phyloP scores from a whole-genome alignment of 176 grass and related monocot genomes.

The Bothriochloa decipiens region DNA sequence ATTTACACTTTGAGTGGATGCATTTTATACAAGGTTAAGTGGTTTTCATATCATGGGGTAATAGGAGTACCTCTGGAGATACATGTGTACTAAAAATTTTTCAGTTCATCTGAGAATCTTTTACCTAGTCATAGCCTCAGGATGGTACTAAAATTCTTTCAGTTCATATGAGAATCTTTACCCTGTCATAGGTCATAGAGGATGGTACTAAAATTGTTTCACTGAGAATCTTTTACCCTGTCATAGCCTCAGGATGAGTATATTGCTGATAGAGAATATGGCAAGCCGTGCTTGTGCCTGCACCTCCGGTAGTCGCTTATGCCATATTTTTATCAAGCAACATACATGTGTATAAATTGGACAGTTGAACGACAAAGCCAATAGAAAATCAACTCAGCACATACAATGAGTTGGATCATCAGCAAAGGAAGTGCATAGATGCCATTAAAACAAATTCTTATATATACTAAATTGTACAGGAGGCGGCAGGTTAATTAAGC shows the following conservation, averaged over 20 bases:
- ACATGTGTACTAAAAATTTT: neutral
- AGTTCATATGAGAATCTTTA: neutral
- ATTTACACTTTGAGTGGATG: neutral
- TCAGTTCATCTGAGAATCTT: neutral
- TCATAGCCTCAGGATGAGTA: neutral
- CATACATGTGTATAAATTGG: neutral
- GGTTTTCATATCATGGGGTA: neutral
- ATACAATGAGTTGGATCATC: neutral
- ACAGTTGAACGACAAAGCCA: neutral
- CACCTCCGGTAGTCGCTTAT: neutral
- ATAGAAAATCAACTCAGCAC: neutral
- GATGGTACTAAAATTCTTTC: neutral
- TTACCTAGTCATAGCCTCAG: too few species aligned
- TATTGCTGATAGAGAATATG: too few species aligned
- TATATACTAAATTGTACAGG: conserved; percentile 44
- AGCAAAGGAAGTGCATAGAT: neutral
- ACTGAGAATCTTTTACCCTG: neutral
- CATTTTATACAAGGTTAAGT: neutral
- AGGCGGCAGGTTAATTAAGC: conserved; percentile 2
- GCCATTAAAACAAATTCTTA: conserved; percentile 24
- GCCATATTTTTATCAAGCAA: neutral
- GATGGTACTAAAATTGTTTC: neutral
- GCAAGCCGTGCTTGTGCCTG: too few species aligned
- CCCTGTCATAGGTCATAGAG: neutral
- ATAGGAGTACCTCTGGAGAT: neutral